Conservation (phyloP, 2,329 filamentous ascomycete genomes). For the Neopestalotiopsis sp. region DNA sequence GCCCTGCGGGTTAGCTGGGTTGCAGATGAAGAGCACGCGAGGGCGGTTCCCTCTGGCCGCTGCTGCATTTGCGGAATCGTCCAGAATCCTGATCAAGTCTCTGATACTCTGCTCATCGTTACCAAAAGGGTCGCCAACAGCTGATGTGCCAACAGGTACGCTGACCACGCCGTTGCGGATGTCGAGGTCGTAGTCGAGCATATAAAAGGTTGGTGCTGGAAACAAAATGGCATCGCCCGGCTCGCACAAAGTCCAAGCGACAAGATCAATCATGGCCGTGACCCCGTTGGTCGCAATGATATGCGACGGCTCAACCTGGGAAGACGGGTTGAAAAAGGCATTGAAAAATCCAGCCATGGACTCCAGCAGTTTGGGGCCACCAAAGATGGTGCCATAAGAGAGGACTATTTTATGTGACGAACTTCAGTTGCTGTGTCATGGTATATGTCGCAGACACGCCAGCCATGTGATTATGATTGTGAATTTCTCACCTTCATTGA, state of each 20-base stretch:
- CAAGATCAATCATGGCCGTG: background rate
- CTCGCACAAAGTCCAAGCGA: background rate
- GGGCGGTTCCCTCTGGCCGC: background rate
- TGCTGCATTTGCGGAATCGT: background rate
- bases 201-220: background rate
- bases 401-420: background rate
- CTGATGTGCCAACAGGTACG: background rate
- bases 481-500: too few species aligned
- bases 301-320: background rate
- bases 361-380: background rate
- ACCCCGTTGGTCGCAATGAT: slow-evolving; percentile 1
- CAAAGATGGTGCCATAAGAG: background rate
- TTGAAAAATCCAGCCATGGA: background rate
- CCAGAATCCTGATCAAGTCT: background rate
- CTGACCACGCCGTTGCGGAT: background rate
- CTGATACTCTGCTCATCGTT: background rate
- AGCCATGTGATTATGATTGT: too few species aligned
- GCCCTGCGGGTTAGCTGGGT: background rate
- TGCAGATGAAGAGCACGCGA: background rate
- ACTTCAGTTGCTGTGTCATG: too few species aligned
- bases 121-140: background rate
- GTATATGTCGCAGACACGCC: too few species aligned
- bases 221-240: background rate
- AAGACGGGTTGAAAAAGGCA: background rate
- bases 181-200: background rate